Base-by-base conservation (phyloP, 495 filamentous ascomycete species). In the Penicillium turbatum region DNA sequence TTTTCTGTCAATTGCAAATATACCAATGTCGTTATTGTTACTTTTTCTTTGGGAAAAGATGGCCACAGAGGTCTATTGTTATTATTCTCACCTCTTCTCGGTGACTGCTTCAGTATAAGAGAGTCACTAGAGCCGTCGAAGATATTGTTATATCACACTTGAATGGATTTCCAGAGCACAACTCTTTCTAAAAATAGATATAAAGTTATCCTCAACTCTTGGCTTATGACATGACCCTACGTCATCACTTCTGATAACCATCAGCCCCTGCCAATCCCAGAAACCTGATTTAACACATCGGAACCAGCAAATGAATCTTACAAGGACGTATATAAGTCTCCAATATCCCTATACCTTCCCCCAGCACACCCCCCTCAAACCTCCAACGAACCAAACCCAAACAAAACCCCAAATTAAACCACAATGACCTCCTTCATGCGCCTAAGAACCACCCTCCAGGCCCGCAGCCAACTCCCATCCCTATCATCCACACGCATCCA, bases 161-260 rank as follows among this genome's bases (percentile, higher is more conserved):
- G 5, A 40, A 21, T 24, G 9, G 9, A 40, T n/a, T n/a, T n/a
- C n/a, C n/a, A n/a, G n/a, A n/a, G n/a, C n/a, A n/a, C n/a, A n/a
- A n/a, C n/a, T n/a, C n/a, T n/a, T n/a, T n/a, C n/a, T n/a, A n/a
- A n/a, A 36, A 34, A 21, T 38, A 31, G 26, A 41, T 29, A 41
- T 43, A 43, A 35, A 40, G 49, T 34, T 32, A 9, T 34, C 19
- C 6, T 9, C 38, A 40, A 43, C 38, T 51, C 49, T 51, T 51
- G 49, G 49, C 49, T 10, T 44, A 57, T 63, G 61, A 63, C 61
- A 63, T 57, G 32, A 39, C 9, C 6, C 11, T 46, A 57, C 61
- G 61, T 63, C 61, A 63, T 57, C 29, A 15, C 27, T 12, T 35
- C 12, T 31, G 36, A 48, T 19, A 24, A 24, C 11, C 32, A 32